Conservation (phyloP, 2,329 filamentous ascomycete species). For the Mollisiaceae sp. region DNA sequence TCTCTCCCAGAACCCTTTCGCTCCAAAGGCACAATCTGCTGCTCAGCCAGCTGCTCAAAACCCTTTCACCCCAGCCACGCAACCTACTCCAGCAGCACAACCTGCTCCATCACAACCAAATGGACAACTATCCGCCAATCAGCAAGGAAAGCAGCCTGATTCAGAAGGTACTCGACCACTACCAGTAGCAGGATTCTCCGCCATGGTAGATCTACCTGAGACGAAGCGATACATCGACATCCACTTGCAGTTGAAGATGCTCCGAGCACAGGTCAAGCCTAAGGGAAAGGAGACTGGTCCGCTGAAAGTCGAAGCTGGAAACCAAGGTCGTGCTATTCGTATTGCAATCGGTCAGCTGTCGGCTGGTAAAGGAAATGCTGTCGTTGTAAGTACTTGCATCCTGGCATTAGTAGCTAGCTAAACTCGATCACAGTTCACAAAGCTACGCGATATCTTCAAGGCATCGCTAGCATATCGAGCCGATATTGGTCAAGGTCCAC, state of each 20-base stretch:
- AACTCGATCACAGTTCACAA: slow-evolving; percentile 33
- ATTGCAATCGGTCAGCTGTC: slow-evolving; percentile 77
- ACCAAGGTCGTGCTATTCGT: slow-evolving; percentile 64
- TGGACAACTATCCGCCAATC: neutral
- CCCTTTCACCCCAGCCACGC: slow-evolving; percentile 10
- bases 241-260: slow-evolving; percentile 69
- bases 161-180: neutral
- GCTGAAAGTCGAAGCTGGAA: slow-evolving; percentile 4
- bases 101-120: neutral
- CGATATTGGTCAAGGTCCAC: neutral
- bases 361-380: slow-evolving; percentile 64
- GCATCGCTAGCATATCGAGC: slow-evolving; percentile 47
- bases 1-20: no score
- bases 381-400: slow-evolving; percentile 51
- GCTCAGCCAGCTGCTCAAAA: slow-evolving; percentile 9
- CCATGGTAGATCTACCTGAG: neutral
- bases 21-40: neutral
- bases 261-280: slow-evolving; percentile 55
- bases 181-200: neutral
- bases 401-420: neutral
- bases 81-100: slow-evolving; percentile 8
- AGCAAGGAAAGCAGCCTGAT: neutral
- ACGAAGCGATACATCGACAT: slow-evolving; percentile 53
- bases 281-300: neutral
- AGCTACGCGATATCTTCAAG: slow-evolving; percentile 58